Base-by-base conservation (phyloP, 306 rosid genomes). In the Carpinus fangiana region DNA sequence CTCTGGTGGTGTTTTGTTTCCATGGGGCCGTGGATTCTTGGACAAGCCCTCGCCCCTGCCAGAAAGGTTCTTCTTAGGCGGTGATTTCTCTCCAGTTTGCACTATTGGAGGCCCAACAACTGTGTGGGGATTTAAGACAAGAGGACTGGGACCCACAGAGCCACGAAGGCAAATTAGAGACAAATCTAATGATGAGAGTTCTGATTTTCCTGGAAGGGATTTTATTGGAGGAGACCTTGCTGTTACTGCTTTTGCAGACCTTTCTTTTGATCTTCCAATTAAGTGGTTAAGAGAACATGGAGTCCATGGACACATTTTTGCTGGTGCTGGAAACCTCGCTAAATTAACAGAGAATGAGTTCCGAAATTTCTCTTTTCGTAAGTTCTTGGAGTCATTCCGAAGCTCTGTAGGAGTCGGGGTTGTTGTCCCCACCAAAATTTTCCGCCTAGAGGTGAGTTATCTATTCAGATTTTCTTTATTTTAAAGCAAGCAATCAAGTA, bases 191-290 rank as follows among this genome's bases (percentile, higher is more conserved):
- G 78, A 78, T 72, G 93, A 85, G 76, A 73, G 80, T 78, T 71
- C 76, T 41, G 94, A 88, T 61, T 75, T 90, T 74, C 70, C 88
- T 74, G 78, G 81, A 83, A 85, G 88, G 81, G 98, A 93, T 88
- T 87, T 72, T 62, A 23, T 93, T 84, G 99, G 99, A 77, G 99
- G 99, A 82, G 99, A 96, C 90, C 92, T 96, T 77, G 97, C 98
- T 60, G 89, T 93, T 82, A 89, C 98, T 74, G 97, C 96, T 23
- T 96, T 96, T 87, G 96, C 94, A 23, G 97, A 93, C 78, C 87
- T 96, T 73, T 96, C 99, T 21, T 96, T 96, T 75, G 97, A 96
- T 84, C 87, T 93, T 84, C 99, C 98, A 9, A 0, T 89, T 65
- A 83, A 87, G 81, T 93, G 93, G 99, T 82, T 96, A 84, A 89